Conservation (phyloP, 768 basidiomycete species). For the Tylopilus subfusipes region DNA sequence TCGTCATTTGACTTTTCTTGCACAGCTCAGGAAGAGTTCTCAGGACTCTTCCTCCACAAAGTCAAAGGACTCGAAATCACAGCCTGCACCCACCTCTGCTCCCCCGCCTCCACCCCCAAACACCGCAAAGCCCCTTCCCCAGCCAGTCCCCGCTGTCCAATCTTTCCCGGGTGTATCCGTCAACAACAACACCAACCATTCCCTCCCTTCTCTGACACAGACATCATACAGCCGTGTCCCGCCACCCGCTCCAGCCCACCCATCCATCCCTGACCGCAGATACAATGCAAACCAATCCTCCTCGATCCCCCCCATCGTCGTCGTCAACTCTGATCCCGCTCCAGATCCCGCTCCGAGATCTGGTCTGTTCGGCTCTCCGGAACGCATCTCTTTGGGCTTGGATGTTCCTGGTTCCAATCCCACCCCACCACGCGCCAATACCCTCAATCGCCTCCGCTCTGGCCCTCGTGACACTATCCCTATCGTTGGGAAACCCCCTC, state of each 20-base stretch:
- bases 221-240: slow-evolving; percentile 42
- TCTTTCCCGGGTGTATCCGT: slow-evolving; percentile 36
- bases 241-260: slow-evolving; percentile 37
- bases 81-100: slow-evolving; percentile 35
- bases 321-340: slow-evolving; percentile 71
- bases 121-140: slow-evolving; percentile 62
- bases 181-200: slow-evolving; percentile 37
- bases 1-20: slow-evolving; percentile 20
- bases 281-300: slow-evolving; percentile 40
- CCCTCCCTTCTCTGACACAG: slow-evolving; percentile 39
- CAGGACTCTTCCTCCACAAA: slow-evolving; percentile 64
- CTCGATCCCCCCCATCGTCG: slow-evolving; percentile 77
- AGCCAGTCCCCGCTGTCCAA: slow-evolving; percentile 39
- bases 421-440: slow-evolving; percentile 62
- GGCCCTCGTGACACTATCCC: slow-evolving; percentile 96
- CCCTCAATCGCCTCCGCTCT: slow-evolving; percentile 71
- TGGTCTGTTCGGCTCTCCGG: slow-evolving; percentile 41
- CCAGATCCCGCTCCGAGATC: slow-evolving; percentile 44
- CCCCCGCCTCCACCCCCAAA: slow-evolving; percentile 64
- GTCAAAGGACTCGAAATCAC: slow-evolving; percentile 59
- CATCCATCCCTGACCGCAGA: slow-evolving; percentile 57
- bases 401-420: slow-evolving; percentile 44
- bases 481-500: slow-evolving; percentile 91
- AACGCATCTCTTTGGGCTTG: slow-evolving; percentile 45
- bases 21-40: slow-evolving; percentile 67